Evolutionary conservation across 495 filamentous ascomycete genomes (phyloP).

Genomic region (Talaromyces stipitatus): DNA sequence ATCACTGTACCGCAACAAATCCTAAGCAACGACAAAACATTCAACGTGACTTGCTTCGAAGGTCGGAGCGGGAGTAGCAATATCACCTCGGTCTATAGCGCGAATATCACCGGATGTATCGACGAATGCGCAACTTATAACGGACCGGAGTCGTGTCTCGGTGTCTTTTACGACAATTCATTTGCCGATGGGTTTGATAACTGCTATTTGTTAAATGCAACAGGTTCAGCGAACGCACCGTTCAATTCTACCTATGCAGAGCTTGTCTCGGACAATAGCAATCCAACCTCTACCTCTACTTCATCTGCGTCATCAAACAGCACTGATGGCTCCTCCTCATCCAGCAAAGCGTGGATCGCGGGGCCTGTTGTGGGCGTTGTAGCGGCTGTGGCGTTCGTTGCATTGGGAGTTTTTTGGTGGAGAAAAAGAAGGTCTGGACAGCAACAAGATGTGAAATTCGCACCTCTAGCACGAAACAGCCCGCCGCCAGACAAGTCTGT

Average conservation of each 20-base stretch:
- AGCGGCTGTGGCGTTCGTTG: conserved; percentile 16
- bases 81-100: not conserved
- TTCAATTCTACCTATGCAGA: not conserved
- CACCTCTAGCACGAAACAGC: not conserved
- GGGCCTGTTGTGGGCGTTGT: conserved; percentile 1
- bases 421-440: conserved; percentile 1
- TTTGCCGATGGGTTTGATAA: conserved; percentile 1
- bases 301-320: too few species aligned
- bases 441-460: conserved; percentile 1
- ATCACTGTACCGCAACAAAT: not conserved
- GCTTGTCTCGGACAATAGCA: not conserved
- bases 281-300: not conserved
- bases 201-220: conserved; percentile 1
- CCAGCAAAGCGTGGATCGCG: not conserved
- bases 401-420: not conserved
- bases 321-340: not conserved
- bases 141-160: not conserved
- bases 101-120: not conserved
- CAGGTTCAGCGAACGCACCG: not conserved
- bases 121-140: not conserved
- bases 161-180: conserved; percentile 2
- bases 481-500: not conserved
- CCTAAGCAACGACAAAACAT: not conserved
- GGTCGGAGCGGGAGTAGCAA: not conserved
- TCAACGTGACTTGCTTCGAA: conserved; percentile 3